Evolutionary conservation across 1,139 yeast species (phyloP).

Genomic region (Blastobotrys persicus): DNA sequence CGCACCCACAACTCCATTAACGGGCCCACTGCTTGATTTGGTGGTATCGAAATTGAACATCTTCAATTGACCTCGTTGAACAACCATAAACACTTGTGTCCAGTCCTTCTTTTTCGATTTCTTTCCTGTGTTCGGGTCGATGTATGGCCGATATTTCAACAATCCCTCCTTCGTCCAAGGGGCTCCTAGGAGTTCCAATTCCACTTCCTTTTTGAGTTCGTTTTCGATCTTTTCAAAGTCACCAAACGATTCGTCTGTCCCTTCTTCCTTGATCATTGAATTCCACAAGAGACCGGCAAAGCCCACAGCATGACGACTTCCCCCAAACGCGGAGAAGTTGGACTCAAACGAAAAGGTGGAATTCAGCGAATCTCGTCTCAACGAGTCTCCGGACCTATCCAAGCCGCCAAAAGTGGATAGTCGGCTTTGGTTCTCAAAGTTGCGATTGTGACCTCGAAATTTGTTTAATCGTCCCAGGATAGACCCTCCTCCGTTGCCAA

Average conservation of each 20-base stretch:
- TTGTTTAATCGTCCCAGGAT: constrained; percentile 27
- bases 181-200: constrained; percentile 65
- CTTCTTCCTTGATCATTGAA: constrained; percentile 35
- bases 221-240: constrained; percentile 33
- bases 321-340: constrained; percentile 25
- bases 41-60: constrained; percentile 32
- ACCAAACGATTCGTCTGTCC: constrained; percentile 27
- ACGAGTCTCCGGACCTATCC: constrained; percentile 22
- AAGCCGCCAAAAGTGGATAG: constrained; percentile 19
- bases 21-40: constrained; percentile 61
- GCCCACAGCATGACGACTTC: constrained; percentile 36
- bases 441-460: constrained; percentile 21
- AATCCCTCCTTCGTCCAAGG: constrained; percentile 81
- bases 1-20: constrained; percentile 54
- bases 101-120: constrained; percentile 28
- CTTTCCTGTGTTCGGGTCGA: constrained; percentile 32
- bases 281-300: constrained; percentile 38
- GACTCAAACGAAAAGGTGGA: constrained; percentile 33
- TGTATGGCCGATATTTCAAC: constrained; percentile 48
- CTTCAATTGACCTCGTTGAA: constrained; percentile 36
- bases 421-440: constrained; percentile 29
- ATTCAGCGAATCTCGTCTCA: constrained; percentile 31
- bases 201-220: constrained; percentile 48
- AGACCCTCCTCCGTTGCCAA: constrained; percentile 15
- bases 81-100: constrained; percentile 34